phyloP scores from a whole-genome alignment of 75 land plant species.

The Pinus taeda region DNA sequence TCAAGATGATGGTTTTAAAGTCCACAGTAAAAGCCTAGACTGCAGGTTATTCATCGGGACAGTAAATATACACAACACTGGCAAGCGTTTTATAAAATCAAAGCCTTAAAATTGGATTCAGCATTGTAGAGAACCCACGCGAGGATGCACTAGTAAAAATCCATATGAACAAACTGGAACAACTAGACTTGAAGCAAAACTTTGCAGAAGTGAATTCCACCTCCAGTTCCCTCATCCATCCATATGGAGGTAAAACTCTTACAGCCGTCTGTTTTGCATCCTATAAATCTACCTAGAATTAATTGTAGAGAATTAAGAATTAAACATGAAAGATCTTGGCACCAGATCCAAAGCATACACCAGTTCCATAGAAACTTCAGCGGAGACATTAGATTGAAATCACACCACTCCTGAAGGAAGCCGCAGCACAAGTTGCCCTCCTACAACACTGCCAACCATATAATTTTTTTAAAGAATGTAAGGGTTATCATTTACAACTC shows the following conservation, averaged over 20 bases:
- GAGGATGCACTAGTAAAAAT: neutral
- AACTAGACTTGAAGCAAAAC: neutral
- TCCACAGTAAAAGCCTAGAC: neutral
- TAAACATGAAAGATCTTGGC: neutral
- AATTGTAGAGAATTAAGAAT: neutral
- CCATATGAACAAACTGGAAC: neutral
- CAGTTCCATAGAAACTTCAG: neutral
- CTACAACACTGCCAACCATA: slow-evolving; percentile 57
- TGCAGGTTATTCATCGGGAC: neutral
- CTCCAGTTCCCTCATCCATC: slow-evolving; percentile 1
- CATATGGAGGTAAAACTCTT: neutral
- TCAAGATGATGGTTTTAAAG: slow-evolving; percentile 2
- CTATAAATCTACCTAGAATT: neutral
- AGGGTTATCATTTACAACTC: neutral
- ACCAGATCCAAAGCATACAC: neutral
- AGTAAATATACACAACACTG: neutral
- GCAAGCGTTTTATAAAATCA: neutral
- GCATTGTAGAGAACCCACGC: neutral
- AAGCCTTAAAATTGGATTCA: neutral
- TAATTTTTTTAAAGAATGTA: neutral
- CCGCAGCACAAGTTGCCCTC: slow-evolving; percentile 86
- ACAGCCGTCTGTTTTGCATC: neutral
- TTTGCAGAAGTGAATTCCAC: neutral
- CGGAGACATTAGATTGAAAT: neutral
- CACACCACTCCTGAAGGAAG: slow-evolving; percentile 89